Base-by-base conservation (phyloP, 352 stramenopile species). In the Phytophthora meadii region DNA sequence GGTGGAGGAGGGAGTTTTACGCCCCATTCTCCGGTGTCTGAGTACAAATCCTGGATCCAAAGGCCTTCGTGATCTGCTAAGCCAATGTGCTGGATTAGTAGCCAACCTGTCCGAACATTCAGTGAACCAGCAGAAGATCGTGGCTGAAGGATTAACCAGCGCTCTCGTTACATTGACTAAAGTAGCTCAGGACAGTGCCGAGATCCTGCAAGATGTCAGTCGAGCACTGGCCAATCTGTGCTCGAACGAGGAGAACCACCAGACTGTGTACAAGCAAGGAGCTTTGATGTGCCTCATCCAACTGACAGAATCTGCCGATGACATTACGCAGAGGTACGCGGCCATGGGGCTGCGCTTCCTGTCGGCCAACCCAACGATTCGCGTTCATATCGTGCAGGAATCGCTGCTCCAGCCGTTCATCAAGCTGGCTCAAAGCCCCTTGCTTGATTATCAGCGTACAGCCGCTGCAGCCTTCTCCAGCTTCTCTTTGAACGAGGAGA, bases 281-380 rank as follows among this genome's bases (percentile, higher is more conserved):
- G 95, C 82, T 1, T 66, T 99, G 22, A 81, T 95, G 62, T 94
- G 86, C 49, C 80, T 99, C 5, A 79, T 98, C 12, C 81, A 88
- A 9, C 82, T 99, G 0, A 98, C 89, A 0, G 87, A 95, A 39
- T 89, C 88, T 0, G 57, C 65, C 11, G 84, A 98, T 50, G 94
- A 98, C 55, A 81, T 98, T 12, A 98, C 86, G 17, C 96, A 98
- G 75, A 86, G 94, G 50, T 99, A 99, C 66, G 94, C 88, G 17
- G 94, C 93, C 5, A 98, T 99, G 84, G 95, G 93, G 1, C 76
- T 99, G 36, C 92, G 95, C 1, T 99, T 99, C 67, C 76, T 99
- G 44, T 92, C 89, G 17, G 92, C 88, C 11, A 98, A 98, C 72
- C 88, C 93, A 17, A 90, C 98, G 56, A 94, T 99, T 40, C 89